Base-by-base conservation (phyloP, 352 stramenopile genomes). In the Phytophthora chlamydospora region DNA sequence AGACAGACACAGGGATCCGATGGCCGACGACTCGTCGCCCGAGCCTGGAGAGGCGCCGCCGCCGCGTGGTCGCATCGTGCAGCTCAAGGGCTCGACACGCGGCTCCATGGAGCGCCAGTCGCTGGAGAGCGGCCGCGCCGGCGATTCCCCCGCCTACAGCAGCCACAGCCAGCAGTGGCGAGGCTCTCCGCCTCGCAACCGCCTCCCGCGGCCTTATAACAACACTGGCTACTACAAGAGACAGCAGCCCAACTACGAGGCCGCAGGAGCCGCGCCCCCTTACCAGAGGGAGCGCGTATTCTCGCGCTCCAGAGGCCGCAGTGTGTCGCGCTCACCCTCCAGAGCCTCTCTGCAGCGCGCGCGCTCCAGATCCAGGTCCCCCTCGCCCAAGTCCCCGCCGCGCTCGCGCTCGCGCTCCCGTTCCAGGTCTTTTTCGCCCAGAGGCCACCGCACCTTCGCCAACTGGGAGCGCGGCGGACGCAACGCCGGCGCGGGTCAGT, bases 371-470 rank as follows among this genome's bases (percentile, higher is more conserved):
- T 74, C 66, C 16, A 39, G 41, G 13, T 59, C 64, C 8, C 38
- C 50, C 2, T 68, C 56, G 6, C 56, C 62, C 12, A 63, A 63
- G 32, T 73, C 60, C 1, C 60, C 64, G 27, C 53, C 24, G 14
- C 72, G 80, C n/a, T 90, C 61, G 10, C 63, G 72, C 9, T 87
- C 79, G 1, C 73, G 83, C 2, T 90, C 80, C 1, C 69, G 75
- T 12, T 89, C 80, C 1, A 73, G 83, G 7, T 92, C 83, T 6
- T 80, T 86, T 42, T 90, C 80, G 2, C 82, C 82, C 31, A 68
- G 71, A 40, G 70, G 78, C 0, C 77, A 83, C 34, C 82, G 78
- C 12, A 79, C 78, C 16, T 82, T 82, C 31, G 56, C 56, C 47
- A 75, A 74, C 13, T 71, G 75, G 49, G 69, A 76, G 38, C 74